Evolutionary conservation across 2,329 filamentous ascomycete species (phyloP).

Genomic region (Macrophomina phaseolina): DNA sequence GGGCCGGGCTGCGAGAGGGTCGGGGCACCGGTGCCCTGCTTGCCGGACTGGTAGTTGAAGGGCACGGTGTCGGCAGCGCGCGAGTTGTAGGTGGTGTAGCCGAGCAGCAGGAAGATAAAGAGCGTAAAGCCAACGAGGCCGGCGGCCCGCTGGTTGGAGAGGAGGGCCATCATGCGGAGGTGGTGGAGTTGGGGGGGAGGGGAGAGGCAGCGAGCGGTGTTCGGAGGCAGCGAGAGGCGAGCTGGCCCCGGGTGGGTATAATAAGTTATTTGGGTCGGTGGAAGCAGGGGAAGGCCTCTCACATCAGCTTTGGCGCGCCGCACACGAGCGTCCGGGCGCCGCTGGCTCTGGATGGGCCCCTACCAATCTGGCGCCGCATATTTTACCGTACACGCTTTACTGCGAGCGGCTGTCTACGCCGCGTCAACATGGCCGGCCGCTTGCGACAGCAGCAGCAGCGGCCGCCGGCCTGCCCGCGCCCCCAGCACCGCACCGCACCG

Average conservation of each 20-base stretch:
- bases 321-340: conserved; percentile 13
- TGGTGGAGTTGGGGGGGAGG: background rate
- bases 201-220: background rate
- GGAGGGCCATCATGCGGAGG: conserved; percentile 22
- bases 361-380: conserved; percentile 21
- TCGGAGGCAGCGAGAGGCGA: conserved; percentile 9
- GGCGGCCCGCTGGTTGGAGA: conserved; percentile 26
- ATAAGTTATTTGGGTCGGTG: conserved; percentile 19
- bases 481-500: background rate
- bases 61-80: conserved; percentile 22
- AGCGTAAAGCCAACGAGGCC: conserved; percentile 28
- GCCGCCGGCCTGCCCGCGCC: background rate
- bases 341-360: conserved; percentile 4
- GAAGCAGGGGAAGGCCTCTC: conserved; percentile 22
- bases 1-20: conserved; percentile 15
- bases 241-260: conserved; percentile 32
- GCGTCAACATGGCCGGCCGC: conserved; percentile 16
- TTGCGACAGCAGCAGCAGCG: conserved; percentile 11
- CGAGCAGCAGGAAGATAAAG: conserved; percentile 26
- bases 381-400: conserved; percentile 16
- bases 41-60: conserved; percentile 22
- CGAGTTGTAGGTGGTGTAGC: conserved; percentile 27
- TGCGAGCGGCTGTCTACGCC: conserved; percentile 16
- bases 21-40: background rate
- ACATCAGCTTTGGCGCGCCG: conserved; percentile 20